These are phyloP conservation scores for Mycena olivaceomarginata DNA, from an alignment of 768 basidiomycete species.

Conservation along the genomic window DNA sequence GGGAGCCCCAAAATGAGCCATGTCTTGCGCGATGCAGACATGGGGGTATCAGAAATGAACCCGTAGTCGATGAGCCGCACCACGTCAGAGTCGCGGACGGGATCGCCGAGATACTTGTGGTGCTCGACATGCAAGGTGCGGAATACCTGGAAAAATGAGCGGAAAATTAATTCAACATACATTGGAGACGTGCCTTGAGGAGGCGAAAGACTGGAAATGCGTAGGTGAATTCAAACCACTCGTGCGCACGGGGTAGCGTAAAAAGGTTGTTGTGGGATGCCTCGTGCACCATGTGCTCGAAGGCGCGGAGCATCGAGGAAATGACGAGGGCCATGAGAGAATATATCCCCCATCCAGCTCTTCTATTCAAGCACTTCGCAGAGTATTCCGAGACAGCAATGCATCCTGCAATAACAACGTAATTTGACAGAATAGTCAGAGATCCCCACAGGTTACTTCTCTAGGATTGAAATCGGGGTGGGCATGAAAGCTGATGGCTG, in stretches of 20 bases:
- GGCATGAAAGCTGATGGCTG: neutral
- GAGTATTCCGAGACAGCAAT: conserved; percentile 14
- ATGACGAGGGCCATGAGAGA: conserved; percentile 26
- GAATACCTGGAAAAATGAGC: conserved; percentile 15
- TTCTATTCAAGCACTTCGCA: neutral
- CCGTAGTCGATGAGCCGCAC: conserved; percentile 29
- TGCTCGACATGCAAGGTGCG: conserved; percentile 33
- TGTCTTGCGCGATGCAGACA: conserved; percentile 23
- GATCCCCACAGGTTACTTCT: conserved; percentile 25
- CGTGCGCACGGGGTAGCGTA: conserved; percentile 15
- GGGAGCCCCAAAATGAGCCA: conserved; percentile 32
- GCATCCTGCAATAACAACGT: neutral
- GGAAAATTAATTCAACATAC: neutral
- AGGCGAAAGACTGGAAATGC: conserved; percentile 31
- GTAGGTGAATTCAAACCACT: conserved; percentile 32
- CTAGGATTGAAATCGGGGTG: neutral
- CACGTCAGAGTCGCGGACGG: conserved; percentile 25
- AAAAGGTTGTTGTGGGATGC: conserved; percentile 32
- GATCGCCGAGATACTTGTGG: conserved; percentile 30
- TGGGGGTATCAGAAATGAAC: conserved; percentile 19
- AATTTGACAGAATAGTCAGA: conserved; percentile 9
- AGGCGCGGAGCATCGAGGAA: conserved; percentile 14
- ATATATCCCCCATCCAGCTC: conserved; percentile 8
- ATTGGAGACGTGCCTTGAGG: conserved; percentile 22
- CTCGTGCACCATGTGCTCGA: conserved; percentile 29